These are phyloP conservation scores for Tricholoma sp. DNA, from an alignment of 768 basidiomycete genomes.

Conservation along the genomic window DNA sequence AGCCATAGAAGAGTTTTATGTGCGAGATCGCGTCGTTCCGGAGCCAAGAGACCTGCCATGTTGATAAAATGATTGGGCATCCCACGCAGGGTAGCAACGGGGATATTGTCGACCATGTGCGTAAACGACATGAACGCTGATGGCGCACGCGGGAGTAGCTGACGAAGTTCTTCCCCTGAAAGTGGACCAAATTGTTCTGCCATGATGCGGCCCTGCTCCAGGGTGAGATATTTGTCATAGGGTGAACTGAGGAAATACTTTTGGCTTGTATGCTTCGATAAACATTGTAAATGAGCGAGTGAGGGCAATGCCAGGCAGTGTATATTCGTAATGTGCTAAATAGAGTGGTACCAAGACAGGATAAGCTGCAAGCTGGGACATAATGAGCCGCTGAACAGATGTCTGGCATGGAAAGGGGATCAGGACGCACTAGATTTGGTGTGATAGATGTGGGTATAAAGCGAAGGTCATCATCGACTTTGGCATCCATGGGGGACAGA, in stretches of 20 bases:
- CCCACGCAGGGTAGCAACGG: slow-evolving; percentile 6
- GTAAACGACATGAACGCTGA: slow-evolving; percentile 1
- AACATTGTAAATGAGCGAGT: slow-evolving; percentile 19
- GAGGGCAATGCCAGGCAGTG: slow-evolving; percentile 6
- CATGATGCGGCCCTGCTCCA: slow-evolving; percentile 19
- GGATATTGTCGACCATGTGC: slow-evolving; percentile 3
- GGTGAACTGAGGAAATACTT: slow-evolving; percentile 16
- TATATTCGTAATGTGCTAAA: slow-evolving; percentile 43
- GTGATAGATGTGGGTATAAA: slow-evolving; percentile 41
- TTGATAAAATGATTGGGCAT: background rate
- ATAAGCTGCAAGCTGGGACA: slow-evolving; percentile 47
- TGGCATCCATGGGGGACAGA: slow-evolving; percentile 31
- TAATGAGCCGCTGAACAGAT: background rate
- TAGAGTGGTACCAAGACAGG: slow-evolving; percentile 65
- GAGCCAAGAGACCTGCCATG: slow-evolving; percentile 6
- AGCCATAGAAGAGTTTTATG: slow-evolving; percentile 5
- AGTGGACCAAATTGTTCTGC: slow-evolving; percentile 8
- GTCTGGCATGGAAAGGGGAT: slow-evolving; percentile 4
- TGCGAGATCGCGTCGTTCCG: slow-evolving; percentile 3
- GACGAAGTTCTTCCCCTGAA: slow-evolving; percentile 4
- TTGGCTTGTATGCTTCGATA: slow-evolving; percentile 28
- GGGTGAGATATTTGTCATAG: background rate
- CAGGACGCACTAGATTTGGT: slow-evolving; percentile 38
- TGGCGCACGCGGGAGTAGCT: slow-evolving; percentile 5
- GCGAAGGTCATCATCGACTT: slow-evolving; percentile 31